Evolutionary conservation across 1,139 yeast species (phyloP).

Genomic region (Casaregolazyma lundiana): DNA sequence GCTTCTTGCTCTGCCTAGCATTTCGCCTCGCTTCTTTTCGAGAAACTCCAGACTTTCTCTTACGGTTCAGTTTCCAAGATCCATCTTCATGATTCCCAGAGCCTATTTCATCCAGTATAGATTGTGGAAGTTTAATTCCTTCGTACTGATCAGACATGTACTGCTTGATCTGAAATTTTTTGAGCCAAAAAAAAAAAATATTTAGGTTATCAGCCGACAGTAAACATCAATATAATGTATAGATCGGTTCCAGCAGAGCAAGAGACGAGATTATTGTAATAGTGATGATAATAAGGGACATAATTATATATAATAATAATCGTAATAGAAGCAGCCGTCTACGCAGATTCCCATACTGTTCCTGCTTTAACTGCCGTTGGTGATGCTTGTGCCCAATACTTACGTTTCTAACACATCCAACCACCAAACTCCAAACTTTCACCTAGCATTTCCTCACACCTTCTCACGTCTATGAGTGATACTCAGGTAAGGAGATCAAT

Average conservation of each 20-base stretch:
- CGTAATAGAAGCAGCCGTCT: too few species aligned
- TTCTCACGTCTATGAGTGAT: not conserved
- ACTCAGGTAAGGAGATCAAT: not conserved
- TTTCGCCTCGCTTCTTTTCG: constrained; percentile 58
- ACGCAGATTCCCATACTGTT: too few species aligned
- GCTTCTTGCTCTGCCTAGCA: constrained; percentile 50
- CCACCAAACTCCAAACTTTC: too few species aligned
- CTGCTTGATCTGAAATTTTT: not conserved
- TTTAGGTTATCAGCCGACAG: too few species aligned
- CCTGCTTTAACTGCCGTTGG: too few species aligned
- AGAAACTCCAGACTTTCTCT: constrained; percentile 31
- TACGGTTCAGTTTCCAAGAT: constrained; percentile 29
- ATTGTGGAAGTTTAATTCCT: constrained; percentile 56
- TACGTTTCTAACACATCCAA: too few species aligned
- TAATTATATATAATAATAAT: too few species aligned
- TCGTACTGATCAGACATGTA: constrained; percentile 5
- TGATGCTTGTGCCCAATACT: too few species aligned
- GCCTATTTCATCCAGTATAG: constrained; percentile 59
- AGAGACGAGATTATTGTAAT: too few species aligned
- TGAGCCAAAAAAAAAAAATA: not conserved
- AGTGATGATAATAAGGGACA: too few species aligned
- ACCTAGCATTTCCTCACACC: not conserved
- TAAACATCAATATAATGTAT: too few species aligned
- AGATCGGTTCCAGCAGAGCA: too few species aligned
- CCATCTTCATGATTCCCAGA: constrained; percentile 37